Base-by-base conservation (phyloP, 805 yeast genomes). In the Wickerhamomyces strasburgensis region DNA sequence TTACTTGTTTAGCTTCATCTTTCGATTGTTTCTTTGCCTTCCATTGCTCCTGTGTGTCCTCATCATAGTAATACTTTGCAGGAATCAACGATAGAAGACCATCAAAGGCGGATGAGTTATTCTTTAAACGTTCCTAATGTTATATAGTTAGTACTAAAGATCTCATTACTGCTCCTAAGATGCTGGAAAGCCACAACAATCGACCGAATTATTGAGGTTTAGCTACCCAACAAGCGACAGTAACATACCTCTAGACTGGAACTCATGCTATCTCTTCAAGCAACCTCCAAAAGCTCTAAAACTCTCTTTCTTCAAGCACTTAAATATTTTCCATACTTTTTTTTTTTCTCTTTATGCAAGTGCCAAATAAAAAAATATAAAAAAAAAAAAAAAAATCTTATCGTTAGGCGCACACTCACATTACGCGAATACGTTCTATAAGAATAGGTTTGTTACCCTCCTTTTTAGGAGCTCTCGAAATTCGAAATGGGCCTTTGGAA, bases 21-120 rank as follows among this genome's bases (percentile, higher is more conserved):
- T 82, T 84, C 21, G 77, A 61, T 61, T 80, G 75, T 66, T 87
- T 86, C 65, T 79, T 84, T 50, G 80, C 82, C 50, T 81, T 80
- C 97, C 97, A 89, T 62, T 90, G 97, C 35, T 81, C 80, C 51
- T 82, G 79, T 3, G 90, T 81, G 40, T 85, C 90, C 27, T 84
- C 96, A 58, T 89, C 96, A 57, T 85, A 88, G 58, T 90, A 90
- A 55, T 83, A 88, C 56, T 88, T 87, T 3, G 97, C 95, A 3
- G 98, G 97, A 40, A 90, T 89, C 59, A 90, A 67, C 15, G 96
- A 86, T 41, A 90, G 67, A 35, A 90, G 67, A 17, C 97, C 95
- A 56, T 85, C 86, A 58, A 90, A 90, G 4, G 96, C 87, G 35
- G 77, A 67, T 11, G 93, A 79, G 55, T 83, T 88, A 23, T 77